phyloP scores from a whole-genome alignment of 495 filamentous ascomycete species.

The Xylaria scruposa region DNA sequence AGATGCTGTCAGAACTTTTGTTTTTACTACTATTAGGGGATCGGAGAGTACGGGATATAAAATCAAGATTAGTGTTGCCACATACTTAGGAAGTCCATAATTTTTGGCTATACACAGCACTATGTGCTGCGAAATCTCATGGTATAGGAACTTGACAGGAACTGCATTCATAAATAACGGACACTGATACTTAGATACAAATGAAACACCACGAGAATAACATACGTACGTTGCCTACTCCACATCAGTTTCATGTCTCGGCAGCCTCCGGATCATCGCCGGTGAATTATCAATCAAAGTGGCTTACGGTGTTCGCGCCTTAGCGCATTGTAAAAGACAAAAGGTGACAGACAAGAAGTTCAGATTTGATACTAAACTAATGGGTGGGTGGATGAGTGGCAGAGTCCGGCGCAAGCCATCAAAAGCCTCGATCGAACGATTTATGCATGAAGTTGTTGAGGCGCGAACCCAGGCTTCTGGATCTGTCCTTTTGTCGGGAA shows the following conservation, averaged over 20 bases:
- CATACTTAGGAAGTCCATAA: not conserved
- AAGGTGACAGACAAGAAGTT: not conserved
- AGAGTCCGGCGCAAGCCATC: conserved; percentile 17
- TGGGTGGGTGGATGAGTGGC: not conserved
- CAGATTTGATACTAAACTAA: not conserved
- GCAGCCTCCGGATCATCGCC: not conserved
- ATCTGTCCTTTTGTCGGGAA: not conserved
- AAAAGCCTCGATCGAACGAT: conserved; percentile 25
- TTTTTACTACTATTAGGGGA: not conserved
- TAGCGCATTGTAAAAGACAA: not conserved
- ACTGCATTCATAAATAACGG: not conserved
- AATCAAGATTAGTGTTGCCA: not conserved
- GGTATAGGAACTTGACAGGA: not conserved
- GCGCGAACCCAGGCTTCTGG: conserved; percentile 3
- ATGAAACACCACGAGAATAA: not conserved
- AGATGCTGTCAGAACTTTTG: not conserved
- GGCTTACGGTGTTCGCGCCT: not conserved
- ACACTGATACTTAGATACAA: not conserved
- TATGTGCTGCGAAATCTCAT: not conserved
- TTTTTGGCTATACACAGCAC: not conserved
- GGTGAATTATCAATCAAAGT: conserved; percentile 6
- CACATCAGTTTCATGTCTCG: not conserved
- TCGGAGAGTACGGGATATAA: not conserved
- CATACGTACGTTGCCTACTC: not conserved
- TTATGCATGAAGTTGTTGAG: conserved; percentile 16